Conservation (phyloP, 345 rosid genomes). For the Gossypium raimondii region DNA sequence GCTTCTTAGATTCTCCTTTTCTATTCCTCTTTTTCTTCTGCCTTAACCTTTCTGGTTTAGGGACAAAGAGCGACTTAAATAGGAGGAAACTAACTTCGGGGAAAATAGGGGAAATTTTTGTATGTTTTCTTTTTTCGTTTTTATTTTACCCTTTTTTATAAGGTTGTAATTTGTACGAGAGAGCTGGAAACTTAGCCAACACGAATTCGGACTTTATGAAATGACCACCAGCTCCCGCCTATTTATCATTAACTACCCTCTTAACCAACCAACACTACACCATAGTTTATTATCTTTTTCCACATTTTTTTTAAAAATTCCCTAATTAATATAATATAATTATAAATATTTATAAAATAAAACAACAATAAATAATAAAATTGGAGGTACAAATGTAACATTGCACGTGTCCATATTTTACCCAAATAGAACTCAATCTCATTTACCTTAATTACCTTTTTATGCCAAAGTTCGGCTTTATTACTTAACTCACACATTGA, state of each 20-base stretch:
- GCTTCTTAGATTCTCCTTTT: neutral
- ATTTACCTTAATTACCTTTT: neutral
- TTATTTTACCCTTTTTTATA: neutral
- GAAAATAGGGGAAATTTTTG: constrained; percentile 9
- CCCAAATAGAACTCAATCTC: too few species aligned
- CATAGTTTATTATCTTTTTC: too few species aligned
- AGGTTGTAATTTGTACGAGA: neutral
- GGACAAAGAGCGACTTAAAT: neutral
- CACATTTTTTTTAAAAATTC: neutral
- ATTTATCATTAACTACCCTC: constrained; percentile 17
- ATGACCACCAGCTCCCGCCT: constrained; percentile 30
- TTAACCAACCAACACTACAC: neutral
- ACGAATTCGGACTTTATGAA: constrained; percentile 17
- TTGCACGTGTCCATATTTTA: too few species aligned
- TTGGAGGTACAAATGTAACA: too few species aligned
- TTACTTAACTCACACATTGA: neutral
- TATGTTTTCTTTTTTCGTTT: neutral
- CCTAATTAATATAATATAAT: neutral
- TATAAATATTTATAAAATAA: too few species aligned
- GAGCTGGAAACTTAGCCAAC: constrained; percentile 14
- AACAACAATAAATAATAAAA: too few species aligned
- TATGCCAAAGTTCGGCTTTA: neutral
- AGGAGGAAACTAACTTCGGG: neutral
- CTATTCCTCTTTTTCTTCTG: neutral
- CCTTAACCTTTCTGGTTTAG: neutral